These are phyloP conservation scores for Trametes cingulata DNA, from an alignment of 768 basidiomycete genomes.

Conservation along the genomic window DNA sequence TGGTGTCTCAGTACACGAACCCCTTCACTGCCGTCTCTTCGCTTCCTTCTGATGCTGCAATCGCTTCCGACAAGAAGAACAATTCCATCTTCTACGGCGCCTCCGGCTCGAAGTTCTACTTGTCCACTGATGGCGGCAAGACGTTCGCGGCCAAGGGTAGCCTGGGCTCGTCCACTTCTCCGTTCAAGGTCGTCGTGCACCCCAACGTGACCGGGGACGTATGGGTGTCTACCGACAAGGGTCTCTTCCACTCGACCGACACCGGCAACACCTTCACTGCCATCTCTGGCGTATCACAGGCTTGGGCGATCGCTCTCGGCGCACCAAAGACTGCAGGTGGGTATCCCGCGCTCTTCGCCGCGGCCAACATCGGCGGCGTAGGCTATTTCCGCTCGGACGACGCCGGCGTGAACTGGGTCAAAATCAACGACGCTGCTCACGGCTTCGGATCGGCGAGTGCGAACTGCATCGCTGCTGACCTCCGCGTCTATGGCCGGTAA, in stretches of 20 bases:
- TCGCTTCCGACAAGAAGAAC: conserved; percentile 64
- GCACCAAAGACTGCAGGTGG: conserved; percentile 47
- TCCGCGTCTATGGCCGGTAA: conserved; percentile 55
- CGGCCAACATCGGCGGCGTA: conserved; percentile 49
- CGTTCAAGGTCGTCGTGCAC: conserved; percentile 55
- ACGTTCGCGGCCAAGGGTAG: conserved; percentile 47
- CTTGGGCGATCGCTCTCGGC: conserved; percentile 61
- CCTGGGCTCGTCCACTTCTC: conserved; percentile 49
- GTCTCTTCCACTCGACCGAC: conserved; percentile 59
- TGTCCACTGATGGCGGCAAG: conserved; percentile 58
- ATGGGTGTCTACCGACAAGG: conserved; percentile 63
- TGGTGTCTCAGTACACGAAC: conserved; percentile 52
- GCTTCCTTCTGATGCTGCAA: conserved; percentile 53
- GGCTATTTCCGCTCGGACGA: conserved; percentile 62
- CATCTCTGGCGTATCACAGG: conserved; percentile 47
- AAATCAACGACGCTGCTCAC: conserved; percentile 58
- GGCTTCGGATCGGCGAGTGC: conserved; percentile 55
- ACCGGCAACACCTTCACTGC: conserved; percentile 50
- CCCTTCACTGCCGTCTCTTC: conserved; percentile 51
- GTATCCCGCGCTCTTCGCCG: conserved; percentile 57
- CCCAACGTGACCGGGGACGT: conserved; percentile 57
- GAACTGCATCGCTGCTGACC: conserved; percentile 53
- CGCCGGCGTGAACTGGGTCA: conserved; percentile 54
- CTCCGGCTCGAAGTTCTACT: conserved; percentile 53
- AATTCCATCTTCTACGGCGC: conserved; percentile 62